Conservation (phyloP, 179 eudicot species). For the Patellifolia procumbens region DNA sequence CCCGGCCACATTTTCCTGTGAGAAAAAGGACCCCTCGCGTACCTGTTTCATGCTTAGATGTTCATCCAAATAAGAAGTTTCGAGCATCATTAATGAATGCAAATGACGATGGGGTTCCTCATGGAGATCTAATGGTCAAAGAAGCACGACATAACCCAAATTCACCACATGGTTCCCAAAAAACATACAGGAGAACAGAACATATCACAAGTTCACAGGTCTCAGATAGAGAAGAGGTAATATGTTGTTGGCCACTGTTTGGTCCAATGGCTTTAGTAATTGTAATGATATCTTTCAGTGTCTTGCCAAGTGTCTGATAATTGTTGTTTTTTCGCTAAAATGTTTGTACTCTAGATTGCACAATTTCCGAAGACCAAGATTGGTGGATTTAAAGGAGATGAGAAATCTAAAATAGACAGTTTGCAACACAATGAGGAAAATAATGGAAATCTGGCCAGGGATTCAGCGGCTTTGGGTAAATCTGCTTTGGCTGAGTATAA, state of each 20-base stretch:
- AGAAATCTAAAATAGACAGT: constrained; percentile 53
- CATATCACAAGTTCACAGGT: constrained; percentile 32
- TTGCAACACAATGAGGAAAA: constrained; percentile 51
- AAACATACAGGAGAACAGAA: constrained; percentile 43
- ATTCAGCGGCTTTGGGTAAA: constrained; percentile 24
- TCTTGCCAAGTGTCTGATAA: not conserved
- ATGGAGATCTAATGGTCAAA: constrained; percentile 51
- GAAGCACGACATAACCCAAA: constrained; percentile 64
- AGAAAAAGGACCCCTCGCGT: constrained; percentile 94
- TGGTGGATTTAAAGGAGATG: constrained; percentile 40
- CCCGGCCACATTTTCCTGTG: constrained; percentile 61
- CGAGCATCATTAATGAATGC: constrained; percentile 41
- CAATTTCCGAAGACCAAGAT: constrained; percentile 36
- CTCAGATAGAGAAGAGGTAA: constrained; percentile 21
- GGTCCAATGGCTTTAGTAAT: not conserved
- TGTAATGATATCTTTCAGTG: constrained; percentile 2
- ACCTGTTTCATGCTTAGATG: constrained; percentile 46
- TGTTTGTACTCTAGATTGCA: constrained; percentile 29
- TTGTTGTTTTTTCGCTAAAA: not conserved
- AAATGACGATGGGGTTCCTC: constrained; percentile 52
- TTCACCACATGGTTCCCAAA: constrained; percentile 57
- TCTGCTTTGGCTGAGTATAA: constrained; percentile 22
- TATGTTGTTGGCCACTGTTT: constrained; percentile 23
- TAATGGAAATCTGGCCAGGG: constrained; percentile 41
- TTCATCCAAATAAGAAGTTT: constrained; percentile 48